These are phyloP conservation scores for Suillus alpinus DNA, from an alignment of 768 basidiomycete genomes.

Conservation along the genomic window DNA sequence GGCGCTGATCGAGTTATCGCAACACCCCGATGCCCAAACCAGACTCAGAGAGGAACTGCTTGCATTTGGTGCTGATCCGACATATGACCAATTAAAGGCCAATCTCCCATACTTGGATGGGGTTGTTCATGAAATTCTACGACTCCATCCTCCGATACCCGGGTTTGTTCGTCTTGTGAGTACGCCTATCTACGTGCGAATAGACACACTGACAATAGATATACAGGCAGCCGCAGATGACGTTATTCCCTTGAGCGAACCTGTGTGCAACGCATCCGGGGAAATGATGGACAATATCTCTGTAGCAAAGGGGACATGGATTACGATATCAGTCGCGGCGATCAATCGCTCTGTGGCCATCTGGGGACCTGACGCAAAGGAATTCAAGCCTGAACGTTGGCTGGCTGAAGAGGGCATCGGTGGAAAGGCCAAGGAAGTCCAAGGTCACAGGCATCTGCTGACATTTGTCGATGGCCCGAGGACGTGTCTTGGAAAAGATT, in stretches of 20 bases:
- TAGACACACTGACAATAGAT: slow-evolving; percentile 62
- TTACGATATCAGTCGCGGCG: slow-evolving; percentile 42
- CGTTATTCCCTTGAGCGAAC: slow-evolving; percentile 53
- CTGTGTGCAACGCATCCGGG: slow-evolving; percentile 43
- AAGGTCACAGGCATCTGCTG: slow-evolving; percentile 48
- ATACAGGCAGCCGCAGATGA: slow-evolving; percentile 50
- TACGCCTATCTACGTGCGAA: slow-evolving; percentile 79
- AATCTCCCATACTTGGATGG: slow-evolving; percentile 56
- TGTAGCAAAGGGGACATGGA: slow-evolving; percentile 45
- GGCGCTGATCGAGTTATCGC: slow-evolving; percentile 56
- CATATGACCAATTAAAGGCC: slow-evolving; percentile 50
- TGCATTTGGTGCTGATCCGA: slow-evolving; percentile 41
- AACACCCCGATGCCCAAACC: slow-evolving; percentile 31
- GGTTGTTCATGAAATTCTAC: slow-evolving; percentile 43
- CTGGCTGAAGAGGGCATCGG: slow-evolving; percentile 32
- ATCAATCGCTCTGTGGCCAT: slow-evolving; percentile 51
- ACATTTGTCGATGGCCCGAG: slow-evolving; percentile 53
- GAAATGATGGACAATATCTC: slow-evolving; percentile 37
- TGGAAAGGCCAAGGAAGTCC: slow-evolving; percentile 35
- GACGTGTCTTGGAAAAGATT: slow-evolving; percentile 46
- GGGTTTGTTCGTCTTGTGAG: slow-evolving; percentile 66
- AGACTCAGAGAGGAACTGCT: slow-evolving; percentile 54
- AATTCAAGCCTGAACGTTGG: slow-evolving; percentile 68
- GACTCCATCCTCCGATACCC: slow-evolving; percentile 40
- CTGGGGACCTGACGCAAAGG: slow-evolving; percentile 61